Evolutionary conservation across 202 grass and related monocot genomes (phyloP).

Genomic region (Digitaria exilis): DNA sequence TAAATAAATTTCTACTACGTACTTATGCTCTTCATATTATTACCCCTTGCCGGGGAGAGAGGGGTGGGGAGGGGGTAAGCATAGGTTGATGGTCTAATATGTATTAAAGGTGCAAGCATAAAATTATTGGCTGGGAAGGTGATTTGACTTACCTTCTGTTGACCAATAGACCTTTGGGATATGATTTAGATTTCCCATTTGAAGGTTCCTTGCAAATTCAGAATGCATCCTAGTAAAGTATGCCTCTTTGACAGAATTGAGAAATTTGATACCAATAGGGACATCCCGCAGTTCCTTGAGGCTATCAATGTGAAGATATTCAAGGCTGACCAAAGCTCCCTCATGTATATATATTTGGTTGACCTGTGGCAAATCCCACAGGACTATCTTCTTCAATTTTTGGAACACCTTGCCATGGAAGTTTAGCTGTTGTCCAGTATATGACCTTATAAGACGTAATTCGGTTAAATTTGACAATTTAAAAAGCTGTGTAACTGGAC

Average conservation of each 20-base stretch:
- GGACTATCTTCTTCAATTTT: constrained; percentile 22
- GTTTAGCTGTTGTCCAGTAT: constrained; percentile 12
- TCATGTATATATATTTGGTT: constrained; percentile 41
- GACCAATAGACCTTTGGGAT: constrained; percentile 13
- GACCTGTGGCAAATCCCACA: constrained; percentile 28
- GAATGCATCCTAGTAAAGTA: constrained; percentile 28
- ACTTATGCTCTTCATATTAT: too few relatives aligned
- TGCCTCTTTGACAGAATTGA: constrained; percentile 31
- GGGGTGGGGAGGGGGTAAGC: too few relatives aligned
- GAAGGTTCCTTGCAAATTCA: constrained; percentile 33
- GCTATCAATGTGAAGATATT: constrained; percentile 15
- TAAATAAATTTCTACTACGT: too few relatives aligned
- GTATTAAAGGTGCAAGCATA: too few relatives aligned
- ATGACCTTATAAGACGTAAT: constrained; percentile 23
- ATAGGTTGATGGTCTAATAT: too few relatives aligned
- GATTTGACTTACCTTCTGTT: constrained; percentile 9
- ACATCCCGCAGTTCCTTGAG: constrained; percentile 30
- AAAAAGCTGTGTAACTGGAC: constrained; percentile 12
- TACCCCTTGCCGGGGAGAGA: too few relatives aligned
- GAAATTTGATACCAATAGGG: constrained; percentile 26
- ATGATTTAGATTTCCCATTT: constrained; percentile 17
- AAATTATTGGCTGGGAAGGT: neutral
- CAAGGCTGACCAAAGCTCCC: constrained; percentile 31
- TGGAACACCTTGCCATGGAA: constrained; percentile 23
- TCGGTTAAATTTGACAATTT: constrained; percentile 27